Base-by-base conservation (phyloP, 768 basidiomycete genomes). In the Lactifluus subvellereus region DNA sequence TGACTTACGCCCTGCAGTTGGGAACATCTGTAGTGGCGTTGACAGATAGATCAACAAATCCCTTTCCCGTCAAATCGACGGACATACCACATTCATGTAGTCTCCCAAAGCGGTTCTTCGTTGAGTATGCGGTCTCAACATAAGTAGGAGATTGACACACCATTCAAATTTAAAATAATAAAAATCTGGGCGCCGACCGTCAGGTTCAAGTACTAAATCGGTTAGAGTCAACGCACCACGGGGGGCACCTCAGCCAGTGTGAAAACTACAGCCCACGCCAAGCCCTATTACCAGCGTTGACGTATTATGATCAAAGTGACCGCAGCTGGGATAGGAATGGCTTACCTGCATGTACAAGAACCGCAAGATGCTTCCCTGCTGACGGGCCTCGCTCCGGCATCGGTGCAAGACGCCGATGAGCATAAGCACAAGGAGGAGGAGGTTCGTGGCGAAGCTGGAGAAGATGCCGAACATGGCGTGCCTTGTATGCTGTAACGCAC, bases 291-390 rank as follows among this genome's bases (percentile, higher is more conserved):
- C 27, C 11, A 40, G 7, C 18, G 43, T n/a, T 43, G 18, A 43
- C 6, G 6, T 43, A 9, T 27, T 38, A 50, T 14, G 7, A 22
- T 58, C 22, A 49, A 38, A 22, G 14, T 37, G 48, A 38, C 37
- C 3, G 1, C 6, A 9, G n/a, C 7, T 27, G 27, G 40, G 42
- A 14, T 2, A 16, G 32, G 18, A 20, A 11, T 40, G 11, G n/a
- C 27, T n/a, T 40, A 54, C 53, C 14, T 61, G 53, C 2, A 35
- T 35, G 16, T 51, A 62, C 49, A 62, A n/a, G 33, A 62, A n/a
- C 32, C 14, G 2, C 61, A 30, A 62, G 40, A 51, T 11, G 8
- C 54, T 49, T 1, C 55, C 49, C 30, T 1, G 6, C 48, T 8
- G 11, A 50, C 8, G 55, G 6, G 32, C 20, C 6, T n/a, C 16